These are phyloP conservation scores for Lachancea kluyveri DNA, from an alignment of 805 yeast genomes.

Conservation along the genomic window DNA sequence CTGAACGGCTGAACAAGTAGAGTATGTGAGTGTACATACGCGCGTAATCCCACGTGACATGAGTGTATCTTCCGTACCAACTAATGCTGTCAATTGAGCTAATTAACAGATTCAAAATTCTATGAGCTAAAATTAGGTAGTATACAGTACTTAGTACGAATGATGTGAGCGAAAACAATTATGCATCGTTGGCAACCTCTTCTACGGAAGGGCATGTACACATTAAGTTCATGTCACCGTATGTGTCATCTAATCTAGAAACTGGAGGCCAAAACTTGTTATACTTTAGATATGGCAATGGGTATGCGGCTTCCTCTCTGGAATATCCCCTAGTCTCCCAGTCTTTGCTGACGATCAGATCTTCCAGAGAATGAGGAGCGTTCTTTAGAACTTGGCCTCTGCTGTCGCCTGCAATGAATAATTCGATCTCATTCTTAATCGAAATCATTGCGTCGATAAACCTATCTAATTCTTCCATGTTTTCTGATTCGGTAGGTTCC, in stretches of 20 bases:
- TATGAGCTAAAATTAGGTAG: too few species aligned
- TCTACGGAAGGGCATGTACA: slow-evolving; percentile 92
- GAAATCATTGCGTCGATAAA: slow-evolving; percentile 82
- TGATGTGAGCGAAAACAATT: too few species aligned
- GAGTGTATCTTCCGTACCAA: too few species aligned
- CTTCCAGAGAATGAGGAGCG: slow-evolving; percentile 88
- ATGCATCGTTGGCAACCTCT: slow-evolving; percentile 49
- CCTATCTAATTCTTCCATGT: slow-evolving; percentile 80
- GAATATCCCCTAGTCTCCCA: slow-evolving; percentile 86
- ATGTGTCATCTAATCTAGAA: slow-evolving; percentile 87
- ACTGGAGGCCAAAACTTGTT: slow-evolving; percentile 95
- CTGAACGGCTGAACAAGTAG: too few species aligned
- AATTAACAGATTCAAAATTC: too few species aligned
- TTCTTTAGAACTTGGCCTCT: slow-evolving; percentile 71
- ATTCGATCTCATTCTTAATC: slow-evolving; percentile 76
- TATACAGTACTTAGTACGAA: too few species aligned
- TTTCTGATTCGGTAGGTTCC: slow-evolving; percentile 96
- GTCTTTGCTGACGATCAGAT: slow-evolving; percentile 58
- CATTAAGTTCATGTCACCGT: slow-evolving; percentile 85
- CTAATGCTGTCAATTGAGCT: too few species aligned
- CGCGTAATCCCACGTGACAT: too few species aligned
- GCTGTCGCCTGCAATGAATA: slow-evolving; percentile 57
- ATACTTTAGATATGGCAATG: slow-evolving; percentile 63
- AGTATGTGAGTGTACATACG: too few species aligned
- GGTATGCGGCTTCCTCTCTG: slow-evolving; percentile 90